A percentile compares a stretch with the other conserved stretches of the same genome.
phyloP scores from a whole-genome alignment of 495 filamentous ascomycete genomes.

The Hypoxylon perforatum region DNA sequence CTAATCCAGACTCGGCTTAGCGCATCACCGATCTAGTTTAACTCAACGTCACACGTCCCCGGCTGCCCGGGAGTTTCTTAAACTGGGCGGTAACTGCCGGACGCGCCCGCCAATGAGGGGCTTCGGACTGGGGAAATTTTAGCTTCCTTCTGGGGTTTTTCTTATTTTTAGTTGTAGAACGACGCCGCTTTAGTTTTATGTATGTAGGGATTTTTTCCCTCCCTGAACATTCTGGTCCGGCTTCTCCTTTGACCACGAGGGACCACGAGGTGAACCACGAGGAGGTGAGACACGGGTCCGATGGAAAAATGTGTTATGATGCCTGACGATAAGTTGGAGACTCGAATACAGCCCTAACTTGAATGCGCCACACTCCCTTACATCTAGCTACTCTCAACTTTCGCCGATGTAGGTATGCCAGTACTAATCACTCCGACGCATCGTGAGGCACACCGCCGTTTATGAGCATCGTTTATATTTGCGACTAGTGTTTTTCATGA shows the following conservation, averaged over 20 bases:
- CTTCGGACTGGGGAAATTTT: conserved; percentile 16
- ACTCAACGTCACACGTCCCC: conserved; percentile 42
- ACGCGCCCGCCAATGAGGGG: conserved; percentile 35
- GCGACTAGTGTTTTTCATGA: conserved; percentile 38
- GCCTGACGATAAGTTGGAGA: conserved; percentile 11
- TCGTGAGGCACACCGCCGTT: background rate
- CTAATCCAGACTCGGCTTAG: conserved; percentile 21
- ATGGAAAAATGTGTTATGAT: conserved; percentile 16
- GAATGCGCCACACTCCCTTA: too few relatives aligned
- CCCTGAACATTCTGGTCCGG: background rate
- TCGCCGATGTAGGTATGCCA: too few relatives aligned
- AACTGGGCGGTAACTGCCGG: conserved; percentile 40
- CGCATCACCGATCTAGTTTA: conserved; percentile 42
- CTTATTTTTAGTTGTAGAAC: conserved; percentile 26
- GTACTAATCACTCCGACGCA: background rate
- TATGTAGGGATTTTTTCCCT: conserved; percentile 12
- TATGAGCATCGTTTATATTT: conserved; percentile 42
- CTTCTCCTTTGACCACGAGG: conserved; percentile 9
- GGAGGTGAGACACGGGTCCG: conserved; percentile 20
- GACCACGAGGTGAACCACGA: conserved; percentile 31
- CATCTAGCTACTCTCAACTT: too few relatives aligned
- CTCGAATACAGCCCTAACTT: background rate
- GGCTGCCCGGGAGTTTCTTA: conserved; percentile 26
- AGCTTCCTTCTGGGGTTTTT: too few relatives aligned
- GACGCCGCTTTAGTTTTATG: conserved; percentile 35